A percentile compares a stretch with the other conserved stretches of the same genome.
Evolutionary conservation across 768 basidiomycete species (phyloP).

Genomic region (Amanita phalloides): DNA sequence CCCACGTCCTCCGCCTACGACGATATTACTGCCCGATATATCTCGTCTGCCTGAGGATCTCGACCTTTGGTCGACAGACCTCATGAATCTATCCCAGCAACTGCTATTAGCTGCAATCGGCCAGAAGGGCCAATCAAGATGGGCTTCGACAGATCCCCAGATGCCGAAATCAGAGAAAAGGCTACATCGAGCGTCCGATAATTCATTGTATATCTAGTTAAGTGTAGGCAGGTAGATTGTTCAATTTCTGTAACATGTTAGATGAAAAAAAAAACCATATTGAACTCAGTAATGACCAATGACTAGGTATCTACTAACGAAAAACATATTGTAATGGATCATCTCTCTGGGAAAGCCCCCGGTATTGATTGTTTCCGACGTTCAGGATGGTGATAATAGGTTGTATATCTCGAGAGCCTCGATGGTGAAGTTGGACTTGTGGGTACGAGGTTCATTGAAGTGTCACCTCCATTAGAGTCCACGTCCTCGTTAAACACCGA

Average conservation of each 20-base stretch:
- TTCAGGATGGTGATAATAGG: slow-evolving; percentile 85
- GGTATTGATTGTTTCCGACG: slow-evolving; percentile 45
- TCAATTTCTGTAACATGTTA: neutral
- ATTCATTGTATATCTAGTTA: slow-evolving; percentile 38
- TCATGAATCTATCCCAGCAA: slow-evolving; percentile 23
- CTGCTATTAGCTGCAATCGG: slow-evolving; percentile 25
- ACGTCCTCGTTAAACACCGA: slow-evolving; percentile 14
- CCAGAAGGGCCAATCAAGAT: slow-evolving; percentile 12
- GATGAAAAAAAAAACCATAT: neutral
- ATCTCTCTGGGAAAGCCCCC: slow-evolving; percentile 42
- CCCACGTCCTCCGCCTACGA: slow-evolving; percentile 28
- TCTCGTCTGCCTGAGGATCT: slow-evolving; percentile 20
- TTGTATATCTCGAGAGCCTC: slow-evolving; percentile 51
- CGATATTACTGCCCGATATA: slow-evolving; percentile 22
- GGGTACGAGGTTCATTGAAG: slow-evolving; percentile 1
- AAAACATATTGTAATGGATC: neutral
- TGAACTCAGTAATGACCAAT: too few relatives aligned
- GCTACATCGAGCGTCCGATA: slow-evolving; percentile 30
- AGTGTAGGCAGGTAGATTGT: neutral
- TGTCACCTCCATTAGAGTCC: slow-evolving; percentile 6
- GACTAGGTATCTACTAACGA: neutral
- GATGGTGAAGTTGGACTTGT: slow-evolving; percentile 23
- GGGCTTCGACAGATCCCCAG: slow-evolving; percentile 7
- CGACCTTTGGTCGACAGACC: slow-evolving; percentile 23
- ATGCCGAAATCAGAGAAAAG: slow-evolving; percentile 7